A percentile compares a stretch with the other conserved stretches of the same genome.
Conservation (phyloP, 2,329 filamentous ascomycete species). For the Talaromyces albobiverticillius region DNA sequence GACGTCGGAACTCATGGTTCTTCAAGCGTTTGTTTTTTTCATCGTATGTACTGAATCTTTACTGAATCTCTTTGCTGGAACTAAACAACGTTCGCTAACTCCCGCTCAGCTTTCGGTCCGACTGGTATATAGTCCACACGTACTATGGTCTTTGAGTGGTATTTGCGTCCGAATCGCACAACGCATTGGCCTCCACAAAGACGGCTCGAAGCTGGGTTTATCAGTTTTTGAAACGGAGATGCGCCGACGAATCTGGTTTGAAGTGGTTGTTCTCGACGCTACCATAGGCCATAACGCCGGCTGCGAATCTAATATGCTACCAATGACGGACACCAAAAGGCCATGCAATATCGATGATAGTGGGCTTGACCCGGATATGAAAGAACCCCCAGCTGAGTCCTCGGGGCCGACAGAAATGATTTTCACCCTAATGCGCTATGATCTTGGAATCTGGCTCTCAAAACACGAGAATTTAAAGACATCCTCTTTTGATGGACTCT, state of each 20-base stretch:
- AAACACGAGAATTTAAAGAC: constrained; percentile 18
- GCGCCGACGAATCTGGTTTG: constrained; percentile 66
- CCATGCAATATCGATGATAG: constrained; percentile 45
- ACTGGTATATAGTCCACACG: constrained; percentile 58
- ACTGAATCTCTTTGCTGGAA: background rate
- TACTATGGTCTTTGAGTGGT: constrained; percentile 60
- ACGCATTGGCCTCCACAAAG: constrained; percentile 65
- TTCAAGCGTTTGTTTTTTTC: constrained; percentile 60
- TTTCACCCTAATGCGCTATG: constrained; percentile 32
- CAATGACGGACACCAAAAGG: constrained; percentile 20
- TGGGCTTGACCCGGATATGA: constrained; percentile 44
- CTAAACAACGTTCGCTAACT: constrained; percentile 6
- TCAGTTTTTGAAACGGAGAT: constrained; percentile 65
- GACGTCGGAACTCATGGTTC: constrained; percentile 50
- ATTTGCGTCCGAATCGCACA: constrained; percentile 63
- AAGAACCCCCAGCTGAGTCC: constrained; percentile 39
- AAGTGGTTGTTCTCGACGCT: constrained; percentile 58
- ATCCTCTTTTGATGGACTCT: constrained; percentile 18
- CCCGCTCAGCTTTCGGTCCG: constrained; percentile 51
- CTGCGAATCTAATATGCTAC: constrained; percentile 52
- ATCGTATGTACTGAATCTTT: constrained; percentile 27
- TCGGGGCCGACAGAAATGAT: constrained; percentile 48
- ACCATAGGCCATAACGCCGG: constrained; percentile 59
- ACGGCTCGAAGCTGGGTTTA: constrained; percentile 56
- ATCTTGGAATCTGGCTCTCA: constrained; percentile 30